A percentile compares a stretch with the other conserved stretches of the same genome.
These are phyloP conservation scores for Saccharomyces eubayanus DNA, from an alignment of 805 yeast species.

Conservation along the genomic window DNA sequence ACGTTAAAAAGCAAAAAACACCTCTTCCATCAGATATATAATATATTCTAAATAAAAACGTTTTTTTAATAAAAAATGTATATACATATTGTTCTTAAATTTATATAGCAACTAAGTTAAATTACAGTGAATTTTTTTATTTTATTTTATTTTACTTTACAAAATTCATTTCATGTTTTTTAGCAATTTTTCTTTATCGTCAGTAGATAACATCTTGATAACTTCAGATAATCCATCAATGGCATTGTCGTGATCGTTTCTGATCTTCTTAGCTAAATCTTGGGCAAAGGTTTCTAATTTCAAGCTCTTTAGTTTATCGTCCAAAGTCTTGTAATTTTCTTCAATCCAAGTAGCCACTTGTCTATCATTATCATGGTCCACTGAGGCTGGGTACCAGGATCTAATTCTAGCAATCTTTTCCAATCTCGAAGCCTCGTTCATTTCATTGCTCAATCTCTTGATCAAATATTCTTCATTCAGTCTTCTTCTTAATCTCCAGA, in stretches of 20 bases:
- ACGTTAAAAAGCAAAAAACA: conserved; percentile 1
- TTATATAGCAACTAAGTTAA: neutral
- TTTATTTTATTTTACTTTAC: neutral
- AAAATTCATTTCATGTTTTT: conserved; percentile 26
- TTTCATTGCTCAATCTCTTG: conserved; percentile 58
- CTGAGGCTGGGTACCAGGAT: conserved; percentile 72
- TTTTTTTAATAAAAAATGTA: neutral
- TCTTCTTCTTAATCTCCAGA: conserved; percentile 98
- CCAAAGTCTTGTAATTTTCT: conserved; percentile 58
- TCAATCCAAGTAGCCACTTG: conserved; percentile 83
- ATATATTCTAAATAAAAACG: neutral
- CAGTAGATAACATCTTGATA: conserved; percentile 42
- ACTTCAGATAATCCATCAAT: conserved; percentile 50
- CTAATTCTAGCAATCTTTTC: conserved; percentile 81
- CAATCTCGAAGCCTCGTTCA: conserved; percentile 54
- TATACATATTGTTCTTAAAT: neutral
- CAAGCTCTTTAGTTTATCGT: conserved; percentile 51
- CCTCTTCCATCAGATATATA: neutral
- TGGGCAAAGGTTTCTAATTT: conserved; percentile 60
- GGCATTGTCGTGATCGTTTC: conserved; percentile 46
- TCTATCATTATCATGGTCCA: conserved; percentile 63
- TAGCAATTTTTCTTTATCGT: conserved; percentile 42
- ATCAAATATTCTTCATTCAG: conserved; percentile 84
- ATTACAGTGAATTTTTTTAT: neutral
- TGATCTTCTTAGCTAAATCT: conserved; percentile 50